Evolutionary conservation across 2,329 filamentous ascomycete genomes (phyloP), one percentile per base, ranked within the genome.

Genomic region (Aspergillus puulaauensis): DNA sequence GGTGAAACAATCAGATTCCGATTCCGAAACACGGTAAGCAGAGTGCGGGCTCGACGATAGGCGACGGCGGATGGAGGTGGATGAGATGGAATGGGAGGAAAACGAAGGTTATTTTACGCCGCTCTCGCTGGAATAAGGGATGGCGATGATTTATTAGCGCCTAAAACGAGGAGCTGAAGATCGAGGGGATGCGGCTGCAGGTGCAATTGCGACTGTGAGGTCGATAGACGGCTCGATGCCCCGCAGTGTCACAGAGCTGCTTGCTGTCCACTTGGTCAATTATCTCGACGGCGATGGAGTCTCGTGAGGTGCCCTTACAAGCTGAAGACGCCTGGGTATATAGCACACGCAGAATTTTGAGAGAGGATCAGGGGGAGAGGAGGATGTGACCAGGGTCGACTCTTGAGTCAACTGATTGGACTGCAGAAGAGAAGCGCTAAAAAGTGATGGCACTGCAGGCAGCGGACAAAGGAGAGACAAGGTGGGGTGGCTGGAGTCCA

Each of bases 161-260:
- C 54, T 56, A 19, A 50, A 37, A 21, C 27, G 50, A 45, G 17
- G 52, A 47, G 50, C 49, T 47, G 43, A 50, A 55, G 47, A 44
- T 39, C 45, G n/a, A 50, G 47, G 27, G 44, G 24, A 54, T 17
- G 45, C 27, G 52, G 51, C 46, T 54, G 44, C 45, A 49, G 52
- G 45, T 49, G 53, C 39, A 37, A 49, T 47, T 50, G 53, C 46
- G 37, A 51, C 19, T 50, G 31, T 27, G 37, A 52, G 39, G 11
- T 23, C 59, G 50, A 53, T 46, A 23, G 55, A 57, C 56, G 56
- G 56, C 48, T 54, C 23, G 49, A 53, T 60, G 60, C 60, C 60
- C 60, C 60, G 60, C 60, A 61, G 53, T 60, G 54, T 48, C 47
- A 54, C 53, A 17, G 53, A 53, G 37, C 39, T 50, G 33, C 21